Conservation (phyloP, 768 basidiomycete species). For the Suillus weaverae region DNA sequence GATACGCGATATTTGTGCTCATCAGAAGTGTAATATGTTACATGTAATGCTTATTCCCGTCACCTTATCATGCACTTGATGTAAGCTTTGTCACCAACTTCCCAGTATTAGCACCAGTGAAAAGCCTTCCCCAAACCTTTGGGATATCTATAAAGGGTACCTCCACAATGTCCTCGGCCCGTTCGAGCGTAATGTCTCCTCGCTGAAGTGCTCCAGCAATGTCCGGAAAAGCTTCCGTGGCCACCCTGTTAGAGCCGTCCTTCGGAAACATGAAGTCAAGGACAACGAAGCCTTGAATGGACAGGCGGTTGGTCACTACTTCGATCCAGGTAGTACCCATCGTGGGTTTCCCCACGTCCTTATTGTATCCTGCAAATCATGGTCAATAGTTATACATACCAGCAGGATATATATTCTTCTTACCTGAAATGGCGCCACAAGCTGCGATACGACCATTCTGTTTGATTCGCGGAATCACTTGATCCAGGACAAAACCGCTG, state of each 20-base stretch:
- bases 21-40: not conserved
- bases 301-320: not conserved
- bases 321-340: not conserved
- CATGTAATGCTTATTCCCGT: not conserved
- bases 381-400: not conserved
- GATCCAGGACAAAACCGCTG: not conserved
- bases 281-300: not conserved
- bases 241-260: not conserved
- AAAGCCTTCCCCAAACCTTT: not conserved
- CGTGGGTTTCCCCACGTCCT: not conserved
- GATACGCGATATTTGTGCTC: too few species aligned
- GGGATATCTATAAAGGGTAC: not conserved
- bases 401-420: too few species aligned
- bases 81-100: not conserved
- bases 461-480: not conserved
- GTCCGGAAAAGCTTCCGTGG: not conserved
- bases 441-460: not conserved
- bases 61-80: not conserved
- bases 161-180: not conserved
- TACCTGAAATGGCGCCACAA: not conserved
- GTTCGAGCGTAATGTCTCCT: not conserved
- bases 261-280: not conserved
- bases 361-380: not conserved
- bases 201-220: not conserved
- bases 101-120: not conserved